Evolutionary conservation across 2,329 filamentous ascomycete genomes (phyloP), one percentile per base, ranked within the genome.

Genomic region (Thelonectria olida): DNA sequence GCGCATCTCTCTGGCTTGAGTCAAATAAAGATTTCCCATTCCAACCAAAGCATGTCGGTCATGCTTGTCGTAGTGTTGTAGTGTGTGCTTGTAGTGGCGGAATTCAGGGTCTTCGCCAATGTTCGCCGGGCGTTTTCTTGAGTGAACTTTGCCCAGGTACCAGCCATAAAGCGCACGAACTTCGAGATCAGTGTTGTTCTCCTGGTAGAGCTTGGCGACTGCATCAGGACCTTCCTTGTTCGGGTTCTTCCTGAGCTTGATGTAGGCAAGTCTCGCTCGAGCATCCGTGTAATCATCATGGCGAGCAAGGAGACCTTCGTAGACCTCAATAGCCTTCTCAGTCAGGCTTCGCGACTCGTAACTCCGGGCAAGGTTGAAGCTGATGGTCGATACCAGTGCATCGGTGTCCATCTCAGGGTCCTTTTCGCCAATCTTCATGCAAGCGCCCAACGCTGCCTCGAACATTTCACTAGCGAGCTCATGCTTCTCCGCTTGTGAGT

Each of bases 1-100:
- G 27, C 92, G 91, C 93, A 98, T 97, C 76, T 99, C 96, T 69
- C 96, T 89, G 9, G 96, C 96, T 63, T 92, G 89, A 67, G 90
- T 83, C 39, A 99, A 85, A 69, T 95, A 90, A 75, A 99, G 82
- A 75, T 99, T 99, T 41, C 96, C 96, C 95, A 99, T 98, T 13
- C 92, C 95, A 23, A 96, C 94, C 25, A 99, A 83, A 5, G 96
- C 93, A 76, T 99, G 99, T n/a, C 93, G 87, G 75, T 99, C 96
- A 75, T 99, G 96, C 83, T 98, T 99, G 81, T 99, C 95, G 75
- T 93, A 91, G 67, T 94, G 89, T 75, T 97, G 93, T 27, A 99
- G 82, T 0, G 95, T 98, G 76, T 97, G 93, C 80, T 98, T 99
- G 84, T 96, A 96, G 75, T 97, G 94, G 4, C 93, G 88, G 71